Evolutionary conservation across 2,329 filamentous ascomycete genomes (phyloP), one percentile per base, ranked within the genome.

Genomic region (Claviceps paspali): DNA sequence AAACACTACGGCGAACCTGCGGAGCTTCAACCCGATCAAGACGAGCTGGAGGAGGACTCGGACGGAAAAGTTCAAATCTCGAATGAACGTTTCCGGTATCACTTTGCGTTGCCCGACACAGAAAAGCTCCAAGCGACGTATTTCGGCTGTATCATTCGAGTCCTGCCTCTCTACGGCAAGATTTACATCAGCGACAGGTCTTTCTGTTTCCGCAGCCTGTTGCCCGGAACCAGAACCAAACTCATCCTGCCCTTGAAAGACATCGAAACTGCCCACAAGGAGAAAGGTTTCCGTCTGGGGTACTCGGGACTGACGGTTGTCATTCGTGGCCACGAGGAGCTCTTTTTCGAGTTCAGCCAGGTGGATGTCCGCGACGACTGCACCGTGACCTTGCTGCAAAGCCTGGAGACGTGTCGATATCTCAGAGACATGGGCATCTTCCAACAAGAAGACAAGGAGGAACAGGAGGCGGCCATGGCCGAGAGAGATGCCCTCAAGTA

Each of bases 151-250:
- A 68, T 96, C n/a, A 76, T 92, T 48, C 77, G 87, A 3, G 84
- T 94, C 0, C 60, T 96, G 22, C 91, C 91, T 3, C 68, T 96
- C 2, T 96, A 95, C 50, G 91, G 91, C 48, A 98, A 96, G 59
- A 82, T 96, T 24, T 98, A 98, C 58, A 79, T 96, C 46, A 87
- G 91, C 52, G 77, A 86, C 47, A 74, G 75, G 17, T 81, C 79
- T 40, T 83, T 96, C 45, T 98, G 91, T 61, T 98, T 94, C 60
- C 81, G 91, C 39, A 95, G 87, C 53, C 63, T 96, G 36, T 65
- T 95, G 26, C 85, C 84, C 1, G 87, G 86, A 1, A 93, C 85
- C 3, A 76, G 85, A 39, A 95, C 88, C 0, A 96, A 95, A 60
- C 66, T 96, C 47, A 87, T 96, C 38, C 68, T 96, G 0, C 88